Percentiles rank a stretch among this genome's conserved stretches.
These are phyloP conservation scores for Herpotrichia juniperi DNA, from an alignment of 2,329 filamentous ascomycete genomes.

Conservation along the genomic window DNA sequence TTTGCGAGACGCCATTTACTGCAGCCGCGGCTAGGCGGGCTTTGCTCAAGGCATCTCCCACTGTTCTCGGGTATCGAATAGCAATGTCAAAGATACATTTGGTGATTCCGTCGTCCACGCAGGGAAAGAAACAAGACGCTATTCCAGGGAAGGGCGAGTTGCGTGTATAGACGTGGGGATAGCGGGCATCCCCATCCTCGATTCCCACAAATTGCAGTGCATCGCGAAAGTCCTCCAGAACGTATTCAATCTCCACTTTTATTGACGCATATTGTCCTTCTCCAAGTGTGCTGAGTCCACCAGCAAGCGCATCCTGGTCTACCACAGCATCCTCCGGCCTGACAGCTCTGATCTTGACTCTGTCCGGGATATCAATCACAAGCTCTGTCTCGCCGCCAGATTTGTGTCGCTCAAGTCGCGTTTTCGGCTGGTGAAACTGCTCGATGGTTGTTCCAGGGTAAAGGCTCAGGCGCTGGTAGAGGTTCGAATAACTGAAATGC, in stretches of 20 bases:
- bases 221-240: conserved; percentile 76
- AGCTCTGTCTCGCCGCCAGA: conserved; percentile 63
- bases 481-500: conserved; percentile 61
- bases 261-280: conserved; percentile 62
- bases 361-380: conserved; percentile 63
- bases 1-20: conserved; percentile 14
- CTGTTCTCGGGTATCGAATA: conserved; percentile 81
- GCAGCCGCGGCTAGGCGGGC: conserved; percentile 31
- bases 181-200: conserved; percentile 77
- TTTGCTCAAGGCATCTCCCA: conserved; percentile 72
- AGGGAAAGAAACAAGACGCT: conserved; percentile 88
- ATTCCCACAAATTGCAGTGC: conserved; percentile 91
- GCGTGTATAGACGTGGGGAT: conserved; percentile 89
- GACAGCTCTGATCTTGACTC: conserved; percentile 66
- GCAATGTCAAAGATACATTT: conserved; percentile 88
- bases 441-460: conserved; percentile 67
- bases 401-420: conserved; percentile 66
- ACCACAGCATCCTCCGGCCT: conserved; percentile 56
- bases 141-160: conserved; percentile 79
- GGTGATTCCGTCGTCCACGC: conserved; percentile 82
- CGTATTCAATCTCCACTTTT: conserved; percentile 76
- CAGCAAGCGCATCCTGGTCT: conserved; percentile 21
- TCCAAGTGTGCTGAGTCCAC: conserved; percentile 30
- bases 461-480: conserved; percentile 69
- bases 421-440: conserved; percentile 79